These are phyloP conservation scores for Sarcodon sp. DNA, from an alignment of 768 basidiomycete species.

Conservation along the genomic window DNA sequence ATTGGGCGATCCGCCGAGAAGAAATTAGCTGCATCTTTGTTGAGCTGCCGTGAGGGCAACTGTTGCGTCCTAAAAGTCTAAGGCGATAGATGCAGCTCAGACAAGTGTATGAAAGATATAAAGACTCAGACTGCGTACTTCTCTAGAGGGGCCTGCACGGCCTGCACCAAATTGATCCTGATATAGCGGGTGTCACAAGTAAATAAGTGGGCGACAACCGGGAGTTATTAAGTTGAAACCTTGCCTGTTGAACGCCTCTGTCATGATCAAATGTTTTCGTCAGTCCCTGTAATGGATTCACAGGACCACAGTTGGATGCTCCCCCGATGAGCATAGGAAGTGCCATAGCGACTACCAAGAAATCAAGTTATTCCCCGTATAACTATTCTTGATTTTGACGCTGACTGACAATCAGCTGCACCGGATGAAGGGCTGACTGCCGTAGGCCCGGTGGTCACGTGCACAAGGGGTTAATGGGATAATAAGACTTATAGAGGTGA, in stretches of 20 bases:
- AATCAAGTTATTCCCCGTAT: no score
- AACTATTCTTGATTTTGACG: no score
- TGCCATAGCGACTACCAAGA: slow-evolving; percentile 36
- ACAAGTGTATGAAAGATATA: background rate
- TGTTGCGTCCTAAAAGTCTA: slow-evolving; percentile 53
- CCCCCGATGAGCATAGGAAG: slow-evolving; percentile 68
- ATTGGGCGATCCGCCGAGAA: slow-evolving; percentile 25
- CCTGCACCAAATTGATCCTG: slow-evolving; percentile 62
- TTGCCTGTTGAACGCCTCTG: slow-evolving; percentile 67
- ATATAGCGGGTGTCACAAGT: background rate
- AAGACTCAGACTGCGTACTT: slow-evolving; percentile 25
- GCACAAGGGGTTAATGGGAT: no score
- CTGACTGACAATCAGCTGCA: no score
- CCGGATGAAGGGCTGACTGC: no score
- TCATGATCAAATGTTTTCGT: slow-evolving; percentile 73
- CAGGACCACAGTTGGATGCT: slow-evolving; percentile 69
- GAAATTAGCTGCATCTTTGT: slow-evolving; percentile 62
- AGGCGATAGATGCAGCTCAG: background rate
- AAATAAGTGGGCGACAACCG: background rate
- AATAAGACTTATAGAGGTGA: no score
- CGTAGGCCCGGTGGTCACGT: no score
- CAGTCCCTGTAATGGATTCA: slow-evolving; percentile 70
- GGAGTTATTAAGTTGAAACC: background rate
- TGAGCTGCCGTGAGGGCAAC: slow-evolving; percentile 14
- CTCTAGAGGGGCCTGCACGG: slow-evolving; percentile 48